Evolutionary conservation across 2,329 filamentous ascomycete species (phyloP).

Genomic region (Fusarium beomiforme): DNA sequence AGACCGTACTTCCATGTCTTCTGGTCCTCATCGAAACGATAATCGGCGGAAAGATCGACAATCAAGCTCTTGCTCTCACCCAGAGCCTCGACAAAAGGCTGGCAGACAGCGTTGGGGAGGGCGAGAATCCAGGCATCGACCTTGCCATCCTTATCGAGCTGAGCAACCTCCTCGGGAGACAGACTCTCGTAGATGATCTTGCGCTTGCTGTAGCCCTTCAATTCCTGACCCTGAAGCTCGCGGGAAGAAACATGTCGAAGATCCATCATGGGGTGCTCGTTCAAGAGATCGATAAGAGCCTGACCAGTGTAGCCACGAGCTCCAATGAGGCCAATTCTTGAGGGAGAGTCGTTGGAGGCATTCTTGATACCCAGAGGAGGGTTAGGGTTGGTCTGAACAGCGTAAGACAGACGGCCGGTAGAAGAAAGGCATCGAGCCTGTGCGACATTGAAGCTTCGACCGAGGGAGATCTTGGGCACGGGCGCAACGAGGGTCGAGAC

Average conservation of each 20-base stretch:
- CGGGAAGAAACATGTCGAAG: conserved; percentile 92
- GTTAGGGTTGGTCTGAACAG: conserved; percentile 74
- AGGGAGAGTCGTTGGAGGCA: conserved; percentile 80
- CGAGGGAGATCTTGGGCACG: conserved; percentile 2
- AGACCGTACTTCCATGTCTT: conserved; percentile 78
- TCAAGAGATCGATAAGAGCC: conserved; percentile 86
- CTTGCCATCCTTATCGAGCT: conserved; percentile 66
- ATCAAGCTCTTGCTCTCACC: conserved; percentile 79
- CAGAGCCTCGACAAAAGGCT: conserved; percentile 91
- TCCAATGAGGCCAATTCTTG: conserved; percentile 87
- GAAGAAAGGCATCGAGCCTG: conserved; percentile 6
- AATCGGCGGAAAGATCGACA: conserved; percentile 95
- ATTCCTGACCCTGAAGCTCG: conserved; percentile 85
- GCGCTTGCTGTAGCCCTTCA: conserved; percentile 90
- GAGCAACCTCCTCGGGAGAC: conserved; percentile 83
- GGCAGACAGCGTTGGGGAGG: conserved; percentile 92
- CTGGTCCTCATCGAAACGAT: conserved; percentile 75
- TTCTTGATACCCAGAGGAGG: conserved; percentile 90
- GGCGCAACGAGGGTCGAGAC: conserved; percentile 31
- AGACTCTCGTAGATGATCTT: conserved; percentile 94
- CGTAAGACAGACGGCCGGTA: not conserved
- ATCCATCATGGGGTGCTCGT: conserved; percentile 89
- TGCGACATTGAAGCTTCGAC: conserved; percentile 1
- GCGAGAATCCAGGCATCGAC: conserved; percentile 99
- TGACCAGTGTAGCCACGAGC: conserved; percentile 95